These are phyloP conservation scores for Fusarium zealandicum DNA, from an alignment of 2,329 filamentous ascomycete species.

Conservation along the genomic window DNA sequence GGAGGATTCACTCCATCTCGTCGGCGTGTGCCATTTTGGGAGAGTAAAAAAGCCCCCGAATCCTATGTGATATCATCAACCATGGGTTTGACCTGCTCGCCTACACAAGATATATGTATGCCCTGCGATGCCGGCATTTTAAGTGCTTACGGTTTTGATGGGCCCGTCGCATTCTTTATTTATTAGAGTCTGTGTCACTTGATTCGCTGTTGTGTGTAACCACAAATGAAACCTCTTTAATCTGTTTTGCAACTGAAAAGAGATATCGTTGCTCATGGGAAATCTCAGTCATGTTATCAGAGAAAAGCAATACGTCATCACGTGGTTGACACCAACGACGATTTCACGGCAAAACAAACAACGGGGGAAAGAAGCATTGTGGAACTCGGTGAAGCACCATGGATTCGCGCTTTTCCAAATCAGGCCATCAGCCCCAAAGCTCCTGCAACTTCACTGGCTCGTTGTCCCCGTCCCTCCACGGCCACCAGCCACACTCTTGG, in stretches of 20 bases:
- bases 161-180: background rate
- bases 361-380: background rate
- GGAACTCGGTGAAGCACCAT: conserved; percentile 14
- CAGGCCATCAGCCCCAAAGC: background rate
- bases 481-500: conserved; percentile 35
- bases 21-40: background rate
- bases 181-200: background rate
- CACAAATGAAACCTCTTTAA: too few species aligned
- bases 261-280: too few species aligned
- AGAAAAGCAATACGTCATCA: background rate
- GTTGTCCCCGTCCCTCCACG: background rate
- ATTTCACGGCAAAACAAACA: background rate
- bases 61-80: background rate
- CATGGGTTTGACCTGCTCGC: background rate
- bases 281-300: too few species aligned
- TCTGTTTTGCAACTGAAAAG: too few species aligned
- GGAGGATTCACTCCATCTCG: background rate
- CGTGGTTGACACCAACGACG: conserved; percentile 9
- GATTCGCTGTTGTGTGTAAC: background rate
- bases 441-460: conserved; percentile 17
- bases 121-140: background rate
- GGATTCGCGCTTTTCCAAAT: conserved; percentile 16
- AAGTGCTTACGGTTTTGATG: background rate
- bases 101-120: background rate
- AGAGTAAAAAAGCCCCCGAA: background rate